Evolutionary conservation across 2,329 filamentous ascomycete genomes (phyloP), one percentile per base, ranked within the genome.

Genomic region (Penicillium sp.): DNA sequence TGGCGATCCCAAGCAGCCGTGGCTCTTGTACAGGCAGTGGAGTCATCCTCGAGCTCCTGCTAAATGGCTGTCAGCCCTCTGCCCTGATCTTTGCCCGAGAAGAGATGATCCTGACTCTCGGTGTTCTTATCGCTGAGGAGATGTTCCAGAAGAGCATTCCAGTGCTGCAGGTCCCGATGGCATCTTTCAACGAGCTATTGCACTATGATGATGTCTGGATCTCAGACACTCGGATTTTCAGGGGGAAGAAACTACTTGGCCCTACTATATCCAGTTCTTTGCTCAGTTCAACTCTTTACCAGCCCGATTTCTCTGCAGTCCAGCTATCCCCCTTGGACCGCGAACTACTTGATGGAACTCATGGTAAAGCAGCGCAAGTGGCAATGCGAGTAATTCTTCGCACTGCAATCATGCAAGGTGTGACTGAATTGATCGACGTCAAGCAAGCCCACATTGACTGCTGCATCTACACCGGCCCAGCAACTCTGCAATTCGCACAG

Each of bases 1-100:
- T 83, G 0, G 80, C 76, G 1, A 78, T 82, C 14, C 79, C 81
- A 0, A 67, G 74, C 18, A 75, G 80, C n/a, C 75, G 79, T 19
- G 79, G 80, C 2, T 82, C 81, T 6, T 82, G 79, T 43, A 74
- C 77, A 0, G 81, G 79, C 0, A 82, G 80, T 14, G 73, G 72
- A 1, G 75, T 78, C 1, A 71, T 82, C n/a, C 61, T 82, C 6
- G 79, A 82, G 60, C 62, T 82, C 0, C 50, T 83, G 0, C 67
- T 82, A 2, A 77, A 77, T 18, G 69, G 68, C 1, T 73, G 67
- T 9, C 75, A 69, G 0, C 81, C 79, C 0, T 63, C 59, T 3
- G 80, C 73, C 0, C 55, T 83, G 16, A 62, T 83, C 0, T 82
- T 83, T 39, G 66, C 75, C 35, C 63, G 74, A 2, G 61, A 62